These are phyloP conservation scores for Pseudoneurospora amorphoporcata DNA, from an alignment of 495 filamentous ascomycete species.

Conservation along the genomic window DNA sequence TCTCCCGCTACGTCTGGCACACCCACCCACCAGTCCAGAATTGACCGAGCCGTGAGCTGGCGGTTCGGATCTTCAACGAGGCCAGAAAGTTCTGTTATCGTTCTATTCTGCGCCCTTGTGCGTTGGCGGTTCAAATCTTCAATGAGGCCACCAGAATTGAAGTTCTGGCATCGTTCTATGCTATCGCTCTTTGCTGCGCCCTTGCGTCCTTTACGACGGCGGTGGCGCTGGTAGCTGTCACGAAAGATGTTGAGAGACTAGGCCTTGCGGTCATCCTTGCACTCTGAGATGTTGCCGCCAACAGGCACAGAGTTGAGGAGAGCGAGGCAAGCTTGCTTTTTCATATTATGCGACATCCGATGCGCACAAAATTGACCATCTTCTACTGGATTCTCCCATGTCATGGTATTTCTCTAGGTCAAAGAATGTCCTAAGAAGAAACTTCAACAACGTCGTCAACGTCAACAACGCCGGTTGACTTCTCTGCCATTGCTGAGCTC, in stretches of 20 bases:
- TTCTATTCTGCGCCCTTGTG: background rate
- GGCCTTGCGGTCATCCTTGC: conserved; percentile 34
- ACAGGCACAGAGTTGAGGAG: conserved; percentile 57
- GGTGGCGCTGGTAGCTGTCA: conserved; percentile 51
- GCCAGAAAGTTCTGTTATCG: background rate
- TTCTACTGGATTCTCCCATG: background rate
- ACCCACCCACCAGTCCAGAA: conserved; percentile 23
- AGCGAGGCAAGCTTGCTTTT: conserved; percentile 62
- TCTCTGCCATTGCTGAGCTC: conserved; percentile 46
- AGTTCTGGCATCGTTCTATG: no score
- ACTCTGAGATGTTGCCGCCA: conserved; percentile 40
- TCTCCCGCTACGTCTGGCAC: no score
- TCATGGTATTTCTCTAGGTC: background rate
- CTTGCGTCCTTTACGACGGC: conserved; percentile 86
- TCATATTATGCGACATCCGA: conserved; percentile 22
- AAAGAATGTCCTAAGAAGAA: background rate
- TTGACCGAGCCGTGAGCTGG: conserved; percentile 68
- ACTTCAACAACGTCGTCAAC: no score
- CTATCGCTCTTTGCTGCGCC: conserved; percentile 27
- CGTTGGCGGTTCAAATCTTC: no score
- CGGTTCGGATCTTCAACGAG: conserved; percentile 72
- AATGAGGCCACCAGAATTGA: no score
- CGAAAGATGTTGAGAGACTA: conserved; percentile 32
- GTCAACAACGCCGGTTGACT: conserved; percentile 14
- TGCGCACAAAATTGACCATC: background rate